A percentile compares a stretch with the other conserved stretches of the same genome.
Evolutionary conservation across 768 basidiomycete genomes (phyloP).

Genomic region (Termitomyces bulborhizus): DNA sequence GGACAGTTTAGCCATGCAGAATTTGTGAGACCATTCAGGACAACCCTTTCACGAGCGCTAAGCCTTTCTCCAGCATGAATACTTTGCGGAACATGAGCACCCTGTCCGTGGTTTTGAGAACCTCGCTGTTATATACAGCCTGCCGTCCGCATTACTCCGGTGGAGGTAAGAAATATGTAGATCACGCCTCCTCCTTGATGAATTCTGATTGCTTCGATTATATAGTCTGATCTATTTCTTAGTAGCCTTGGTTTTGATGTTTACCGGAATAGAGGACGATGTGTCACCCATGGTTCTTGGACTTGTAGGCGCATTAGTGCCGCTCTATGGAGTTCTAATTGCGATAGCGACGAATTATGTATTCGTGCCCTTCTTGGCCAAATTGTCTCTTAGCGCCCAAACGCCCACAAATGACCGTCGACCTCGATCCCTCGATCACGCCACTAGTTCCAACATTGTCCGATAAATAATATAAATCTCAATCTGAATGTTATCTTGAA

Average conservation of each 20-base stretch:
- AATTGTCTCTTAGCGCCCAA: too few species aligned
- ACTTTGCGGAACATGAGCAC: not conserved
- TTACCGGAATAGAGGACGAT: too few species aligned
- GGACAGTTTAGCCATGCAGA: not conserved
- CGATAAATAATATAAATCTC: too few species aligned
- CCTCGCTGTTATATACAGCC: not conserved
- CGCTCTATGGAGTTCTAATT: too few species aligned
- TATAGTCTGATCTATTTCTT: not conserved
- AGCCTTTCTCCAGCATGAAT: not conserved
- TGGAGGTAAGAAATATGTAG: not conserved
- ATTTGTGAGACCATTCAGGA: not conserved
- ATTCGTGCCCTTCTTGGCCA: too few species aligned
- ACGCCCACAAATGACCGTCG: too few species aligned
- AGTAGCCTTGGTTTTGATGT: not conserved
- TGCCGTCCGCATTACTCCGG: slow-evolving; percentile 1
- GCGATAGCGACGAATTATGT: too few species aligned
- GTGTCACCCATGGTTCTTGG: too few species aligned
- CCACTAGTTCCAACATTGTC: too few species aligned
- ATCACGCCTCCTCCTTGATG: not conserved
- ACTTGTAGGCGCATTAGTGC: too few species aligned
- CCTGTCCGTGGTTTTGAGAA: not conserved
- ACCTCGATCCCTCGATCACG: too few species aligned
- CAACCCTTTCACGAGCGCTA: not conserved
- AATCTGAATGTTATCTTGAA: too few species aligned
- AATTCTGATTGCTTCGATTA: not conserved